Base-by-base conservation (phyloP, 306 rosid species). In the Rosa chinensis region DNA sequence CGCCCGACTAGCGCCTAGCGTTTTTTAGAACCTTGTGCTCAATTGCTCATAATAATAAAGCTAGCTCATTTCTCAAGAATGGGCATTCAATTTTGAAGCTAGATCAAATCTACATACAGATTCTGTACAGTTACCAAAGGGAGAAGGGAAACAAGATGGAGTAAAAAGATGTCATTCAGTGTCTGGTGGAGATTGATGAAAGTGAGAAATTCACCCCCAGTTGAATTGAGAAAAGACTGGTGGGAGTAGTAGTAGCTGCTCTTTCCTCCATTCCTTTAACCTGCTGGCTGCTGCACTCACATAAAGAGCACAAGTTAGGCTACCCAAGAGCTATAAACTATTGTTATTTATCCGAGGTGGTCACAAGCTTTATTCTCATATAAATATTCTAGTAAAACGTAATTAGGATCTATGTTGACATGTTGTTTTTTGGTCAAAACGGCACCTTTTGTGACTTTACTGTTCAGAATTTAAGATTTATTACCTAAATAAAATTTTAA, bases 211-310 rank as follows among this genome's bases (percentile, higher is more conserved):
- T 37, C 37, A 53, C 23, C 32, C 28, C 32, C 6, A 2, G 66
- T 35, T 52, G 77, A 73, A 73, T n/a, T 73, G 77, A 55, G 66
- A 35, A 28, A 73, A 42, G 14, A 55, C 13, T 6, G 76, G 63
- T 18, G 52, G 61, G 43, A 9, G 62, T 28, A 28, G 32, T 28
- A 0, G 28, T 50, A 32, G 62, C 5, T 73, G 50, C 5, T 53
- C 14, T 39, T 40, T n/a, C 49, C 39, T 63, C 18, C 68, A 1
- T 62, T 25, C 67, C 32, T 21, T 55, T 32, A 32, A 32, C 37
- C 37, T 2, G 37, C 2, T 32, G 37, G 3, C 37, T 2, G 37
- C 2, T 32, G 37, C 37, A 32, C 37, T 32, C 10, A 8, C 63
- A 52, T 17, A 74, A 42, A 42, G 50, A 73, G 40, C 59, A 40